Evolutionary conservation across 2,329 filamentous ascomycete species (phyloP).

Genomic region (Verticillium dahliae): DNA sequence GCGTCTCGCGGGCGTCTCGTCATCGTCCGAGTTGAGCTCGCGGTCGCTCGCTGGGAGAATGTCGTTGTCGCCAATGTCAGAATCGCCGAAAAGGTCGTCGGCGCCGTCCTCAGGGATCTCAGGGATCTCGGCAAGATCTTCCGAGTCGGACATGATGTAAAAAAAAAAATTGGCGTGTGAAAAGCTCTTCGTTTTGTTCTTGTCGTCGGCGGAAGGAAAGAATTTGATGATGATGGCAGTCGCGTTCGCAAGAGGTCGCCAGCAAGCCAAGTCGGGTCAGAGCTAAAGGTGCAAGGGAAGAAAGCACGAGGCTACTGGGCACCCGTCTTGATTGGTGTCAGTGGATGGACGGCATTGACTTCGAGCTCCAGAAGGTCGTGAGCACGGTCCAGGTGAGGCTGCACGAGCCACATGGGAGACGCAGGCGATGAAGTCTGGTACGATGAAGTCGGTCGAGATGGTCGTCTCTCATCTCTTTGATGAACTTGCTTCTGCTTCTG

Average conservation of each 20-base stretch:
- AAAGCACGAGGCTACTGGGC: conserved; percentile 5
- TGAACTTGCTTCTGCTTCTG: too few relatives aligned
- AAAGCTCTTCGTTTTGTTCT: too few relatives aligned
- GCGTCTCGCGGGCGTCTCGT: conserved; percentile 17
- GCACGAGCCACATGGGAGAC: not conserved
- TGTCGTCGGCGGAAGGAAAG: too few relatives aligned
- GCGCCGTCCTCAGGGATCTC: conserved; percentile 45
- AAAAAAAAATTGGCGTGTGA: too few relatives aligned
- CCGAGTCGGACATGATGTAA: conserved; percentile 47
- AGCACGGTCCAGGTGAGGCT: not conserved
- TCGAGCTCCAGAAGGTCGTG: not conserved
- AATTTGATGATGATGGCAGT: too few relatives aligned
- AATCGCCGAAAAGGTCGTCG: conserved; percentile 58
- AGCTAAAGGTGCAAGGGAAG: not conserved
- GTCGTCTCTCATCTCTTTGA: too few relatives aligned
- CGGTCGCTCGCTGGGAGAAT: conserved; percentile 58
- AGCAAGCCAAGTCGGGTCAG: not conserved
- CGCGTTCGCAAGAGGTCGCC: not conserved
- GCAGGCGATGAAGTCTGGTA: too few relatives aligned
- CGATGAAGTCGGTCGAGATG: too few relatives aligned
- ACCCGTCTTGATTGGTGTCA: not conserved
- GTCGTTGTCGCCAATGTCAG: conserved; percentile 46
- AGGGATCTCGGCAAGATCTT: conserved; percentile 42
- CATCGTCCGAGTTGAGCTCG: conserved; percentile 45
- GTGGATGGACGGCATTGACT: not conserved